Evolutionary conservation across 2,329 filamentous ascomycete species (phyloP).

Genomic region (Verticillium albo-atrum): DNA sequence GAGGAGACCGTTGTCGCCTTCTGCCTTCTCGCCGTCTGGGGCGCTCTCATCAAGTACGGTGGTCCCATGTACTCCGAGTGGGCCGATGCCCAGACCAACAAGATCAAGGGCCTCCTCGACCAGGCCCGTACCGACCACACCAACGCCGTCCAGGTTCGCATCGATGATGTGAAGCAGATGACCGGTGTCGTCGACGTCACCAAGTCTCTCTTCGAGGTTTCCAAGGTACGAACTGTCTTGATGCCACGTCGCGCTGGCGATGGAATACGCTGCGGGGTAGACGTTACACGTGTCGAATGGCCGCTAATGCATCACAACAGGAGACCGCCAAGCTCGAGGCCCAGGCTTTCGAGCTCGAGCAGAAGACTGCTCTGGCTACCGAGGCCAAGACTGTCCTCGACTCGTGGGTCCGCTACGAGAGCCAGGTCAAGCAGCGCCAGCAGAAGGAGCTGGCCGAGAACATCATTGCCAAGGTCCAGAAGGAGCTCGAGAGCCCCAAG

Average conservation of each 20-base stretch:
- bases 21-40: slow-evolving; percentile 91
- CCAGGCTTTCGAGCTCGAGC: slow-evolving; percentile 94
- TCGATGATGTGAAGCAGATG: slow-evolving; percentile 92
- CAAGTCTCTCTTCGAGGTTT: slow-evolving; percentile 95
- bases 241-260: not conserved
- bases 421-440: slow-evolving; percentile 98
- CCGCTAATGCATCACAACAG: slow-evolving; percentile 36
- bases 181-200: slow-evolving; percentile 91
- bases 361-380: slow-evolving; percentile 83
- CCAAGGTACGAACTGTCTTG: slow-evolving; percentile 66
- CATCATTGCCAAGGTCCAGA: slow-evolving; percentile 96
- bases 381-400: slow-evolving; percentile 96
- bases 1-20: slow-evolving; percentile 96
- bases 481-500: slow-evolving; percentile 98
- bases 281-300: not conserved
- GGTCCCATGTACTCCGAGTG: slow-evolving; percentile 90
- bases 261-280: not conserved
- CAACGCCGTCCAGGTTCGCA: slow-evolving; percentile 88
- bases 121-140: slow-evolving; percentile 92
- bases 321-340: slow-evolving; percentile 97
- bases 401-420: slow-evolving; percentile 98
- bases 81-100: slow-evolving; percentile 82
- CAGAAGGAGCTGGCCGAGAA: slow-evolving; percentile 91
- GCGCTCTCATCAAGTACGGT: slow-evolving; percentile 85
- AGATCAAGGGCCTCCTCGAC: slow-evolving; percentile 95